Conservation (phyloP, 345 rosid genomes). For the Laguncularia racemosa region DNA sequence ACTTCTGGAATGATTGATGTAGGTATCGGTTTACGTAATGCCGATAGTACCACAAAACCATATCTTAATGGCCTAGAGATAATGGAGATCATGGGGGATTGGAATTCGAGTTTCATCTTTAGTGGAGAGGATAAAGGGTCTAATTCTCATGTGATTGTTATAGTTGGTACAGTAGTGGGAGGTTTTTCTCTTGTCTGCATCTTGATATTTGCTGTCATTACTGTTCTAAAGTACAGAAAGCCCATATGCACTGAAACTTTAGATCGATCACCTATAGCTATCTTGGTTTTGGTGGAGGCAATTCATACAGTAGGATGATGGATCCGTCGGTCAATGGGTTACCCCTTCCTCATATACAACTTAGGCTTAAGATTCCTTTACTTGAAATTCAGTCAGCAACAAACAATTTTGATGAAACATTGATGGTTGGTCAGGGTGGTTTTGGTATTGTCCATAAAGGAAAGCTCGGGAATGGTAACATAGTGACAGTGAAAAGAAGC, state of each 20-base stretch:
- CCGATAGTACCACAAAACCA: not conserved
- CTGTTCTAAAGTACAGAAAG: conserved; percentile 1
- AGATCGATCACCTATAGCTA: conserved; percentile 19
- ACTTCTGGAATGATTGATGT: conserved; percentile 26
- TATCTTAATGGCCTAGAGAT: conserved; percentile 54
- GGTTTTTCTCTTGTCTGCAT: conserved; percentile 9
- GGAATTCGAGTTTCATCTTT: conserved; percentile 2
- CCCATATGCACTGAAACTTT: conserved; percentile 13
- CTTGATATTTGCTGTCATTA: not conserved
- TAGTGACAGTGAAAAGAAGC: conserved; percentile 45
- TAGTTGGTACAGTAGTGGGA: conserved; percentile 25
- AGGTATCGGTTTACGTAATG: conserved; percentile 17
- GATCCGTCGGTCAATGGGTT: conserved; percentile 13
- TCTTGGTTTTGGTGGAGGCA: conserved; percentile 11
- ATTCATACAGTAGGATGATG: conserved; percentile 15
- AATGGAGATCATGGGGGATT: conserved; percentile 26
- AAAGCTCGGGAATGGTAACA: conserved; percentile 24
- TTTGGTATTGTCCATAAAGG: conserved; percentile 40
- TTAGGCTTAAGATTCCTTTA: conserved; percentile 28
- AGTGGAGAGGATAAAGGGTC: not conserved
- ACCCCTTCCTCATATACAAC: conserved; percentile 19
- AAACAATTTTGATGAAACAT: conserved; percentile 23
- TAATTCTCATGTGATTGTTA: conserved; percentile 1
- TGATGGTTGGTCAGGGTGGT: conserved; percentile 38
- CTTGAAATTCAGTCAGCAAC: conserved; percentile 38